Base-by-base conservation (phyloP, 495 filamentous ascomycete genomes). In the Penicillium cinerascens region DNA sequence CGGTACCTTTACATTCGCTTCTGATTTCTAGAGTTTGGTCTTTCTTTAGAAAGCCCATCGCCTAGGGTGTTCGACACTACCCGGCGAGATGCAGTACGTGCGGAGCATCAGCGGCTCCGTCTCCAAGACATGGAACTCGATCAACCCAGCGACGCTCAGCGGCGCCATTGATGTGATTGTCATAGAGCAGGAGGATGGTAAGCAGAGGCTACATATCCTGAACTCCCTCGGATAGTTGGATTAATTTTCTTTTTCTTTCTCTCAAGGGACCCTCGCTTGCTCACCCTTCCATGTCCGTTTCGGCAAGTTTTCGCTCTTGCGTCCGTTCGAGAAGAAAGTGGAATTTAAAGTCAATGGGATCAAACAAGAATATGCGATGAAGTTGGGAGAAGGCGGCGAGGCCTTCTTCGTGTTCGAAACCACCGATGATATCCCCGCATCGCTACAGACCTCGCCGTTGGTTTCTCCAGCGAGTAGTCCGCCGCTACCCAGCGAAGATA, bases 391-490 rank as follows among this genome's bases (percentile, higher is more conserved):
- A 66, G 95, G 88, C 7, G 93, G 93, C 29, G 95, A 99, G 72
- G 93, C 93, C 5, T 97, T 99, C 68, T 99, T 99, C 65, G 88
- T 99, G 35, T 97, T 99, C 64, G 92, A 96, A 71, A 97, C 93
- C 4, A 87, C 82, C 17, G 87, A 91, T 56, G 84, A 82, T 48
- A 92, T 99, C 46, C 93, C 93, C 18, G 86, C 84, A 59, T 89
- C 86, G 42, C 68, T 97, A 62, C 95, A 97, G 70, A 99, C 93
- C 7, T 97, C 92, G 11, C 95, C 93, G 22, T 72, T 96, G 39
- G 87, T 95, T 35, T 96, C 91, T 36, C 93, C 93, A 10, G 86
- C 84, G 22, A 78, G 83, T 10, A 96, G 91, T 57, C 93, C 93
- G 10, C 79, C 83, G 47, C 69, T 73, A 21, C 69, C 71, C 38